Percentiles rank a stretch among this genome's conserved stretches.
Evolutionary conservation across 768 basidiomycete genomes (phyloP).

Genomic region (Pholiota conissans): DNA sequence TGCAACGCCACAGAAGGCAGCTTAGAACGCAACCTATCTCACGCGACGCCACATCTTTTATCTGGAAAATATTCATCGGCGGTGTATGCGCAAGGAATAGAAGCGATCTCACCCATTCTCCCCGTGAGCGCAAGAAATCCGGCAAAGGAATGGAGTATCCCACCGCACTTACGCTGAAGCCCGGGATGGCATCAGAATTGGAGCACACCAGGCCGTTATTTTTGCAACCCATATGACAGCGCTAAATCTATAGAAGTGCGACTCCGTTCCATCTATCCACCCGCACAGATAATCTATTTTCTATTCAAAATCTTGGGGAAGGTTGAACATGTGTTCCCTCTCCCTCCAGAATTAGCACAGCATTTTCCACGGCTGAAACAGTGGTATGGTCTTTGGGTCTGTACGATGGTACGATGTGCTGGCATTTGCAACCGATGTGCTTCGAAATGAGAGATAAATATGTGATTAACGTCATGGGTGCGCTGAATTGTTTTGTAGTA

Average conservation of each 20-base stretch:
- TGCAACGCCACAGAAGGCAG: background rate
- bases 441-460: slow-evolving; percentile 3
- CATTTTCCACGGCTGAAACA: slow-evolving; percentile 6
- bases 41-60: background rate
- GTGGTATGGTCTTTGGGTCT: background rate
- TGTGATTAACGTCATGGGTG: slow-evolving; percentile 5
- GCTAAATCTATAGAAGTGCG: slow-evolving; percentile 4
- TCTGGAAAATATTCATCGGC: background rate
- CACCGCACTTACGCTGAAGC: background rate
- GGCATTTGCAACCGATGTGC: slow-evolving; percentile 15
- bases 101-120: background rate
- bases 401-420: slow-evolving; percentile 12
- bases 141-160: slow-evolving; percentile 16
- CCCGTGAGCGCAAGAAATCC: slow-evolving; percentile 9
- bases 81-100: background rate
- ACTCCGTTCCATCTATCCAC: background rate
- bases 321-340: slow-evolving; percentile 1
- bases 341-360: slow-evolving; percentile 5
- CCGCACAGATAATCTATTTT: slow-evolving; percentile 8
- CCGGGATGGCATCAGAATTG: slow-evolving; percentile 4
- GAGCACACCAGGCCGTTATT: slow-evolving; percentile 8
- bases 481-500: background rate
- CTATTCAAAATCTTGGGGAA: background rate
- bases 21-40: background rate
- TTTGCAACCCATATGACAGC: slow-evolving; percentile 12